phyloP scores from a whole-genome alignment of 1,284 basidiomycete species.

The Papiliotrema nemorosa region DNA sequence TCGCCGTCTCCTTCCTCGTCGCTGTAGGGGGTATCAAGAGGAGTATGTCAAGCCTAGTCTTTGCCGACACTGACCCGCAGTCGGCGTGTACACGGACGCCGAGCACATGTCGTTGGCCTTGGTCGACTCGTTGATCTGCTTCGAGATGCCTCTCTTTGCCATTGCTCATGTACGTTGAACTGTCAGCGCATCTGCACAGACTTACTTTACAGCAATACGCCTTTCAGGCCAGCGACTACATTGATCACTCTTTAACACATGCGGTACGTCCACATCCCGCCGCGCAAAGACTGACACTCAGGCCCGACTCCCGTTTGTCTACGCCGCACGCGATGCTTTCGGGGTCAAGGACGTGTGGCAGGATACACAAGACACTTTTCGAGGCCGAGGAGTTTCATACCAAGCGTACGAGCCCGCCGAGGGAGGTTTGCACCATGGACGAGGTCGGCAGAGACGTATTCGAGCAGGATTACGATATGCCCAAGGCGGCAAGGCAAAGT shows the following conservation, averaged over 20 bases:
- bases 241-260: slow-evolving; percentile 62
- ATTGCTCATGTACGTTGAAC: slow-evolving; percentile 65
- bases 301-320: slow-evolving; percentile 79
- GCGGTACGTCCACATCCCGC: slow-evolving; percentile 46
- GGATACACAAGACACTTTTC: slow-evolving; percentile 77
- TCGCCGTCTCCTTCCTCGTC: slow-evolving; percentile 82
- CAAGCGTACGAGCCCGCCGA: slow-evolving; percentile 93
- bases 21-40: slow-evolving; percentile 70
- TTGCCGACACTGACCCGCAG: slow-evolving; percentile 27
- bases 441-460: slow-evolving; percentile 75
- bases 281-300: slow-evolving; percentile 7
- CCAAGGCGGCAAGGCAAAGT: slow-evolving; percentile 80
- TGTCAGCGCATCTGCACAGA: neutral
- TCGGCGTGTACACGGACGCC: slow-evolving; percentile 83
- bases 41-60: slow-evolving; percentile 37
- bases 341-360: slow-evolving; percentile 82
- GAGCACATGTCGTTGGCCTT: slow-evolving; percentile 87
- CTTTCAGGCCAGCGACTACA: slow-evolving; percentile 65
- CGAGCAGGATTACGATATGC: slow-evolving; percentile 86
- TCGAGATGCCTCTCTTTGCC: slow-evolving; percentile 98
- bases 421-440: slow-evolving; percentile 81
- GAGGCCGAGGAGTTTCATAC: slow-evolving; percentile 89
- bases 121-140: slow-evolving; percentile 84
- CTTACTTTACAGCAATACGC: slow-evolving; percentile 38
- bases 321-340: slow-evolving; percentile 83